phyloP scores from a whole-genome alignment of 2,329 filamentous ascomycete genomes.

The Endoconidiophora polonica region DNA sequence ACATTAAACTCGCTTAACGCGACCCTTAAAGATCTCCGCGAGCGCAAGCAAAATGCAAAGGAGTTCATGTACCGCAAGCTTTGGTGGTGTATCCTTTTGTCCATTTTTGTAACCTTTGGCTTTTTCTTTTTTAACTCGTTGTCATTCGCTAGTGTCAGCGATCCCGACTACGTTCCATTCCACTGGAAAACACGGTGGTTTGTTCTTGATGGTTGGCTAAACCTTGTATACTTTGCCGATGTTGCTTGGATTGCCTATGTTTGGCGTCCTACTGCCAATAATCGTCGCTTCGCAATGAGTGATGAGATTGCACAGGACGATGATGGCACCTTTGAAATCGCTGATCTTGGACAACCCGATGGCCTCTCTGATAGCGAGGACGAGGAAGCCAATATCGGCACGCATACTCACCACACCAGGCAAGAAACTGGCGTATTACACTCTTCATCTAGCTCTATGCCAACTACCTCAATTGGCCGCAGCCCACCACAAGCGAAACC shows the following conservation, averaged over 20 bases:
- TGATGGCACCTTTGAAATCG: slow-evolving; percentile 86
- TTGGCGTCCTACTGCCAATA: slow-evolving; percentile 93
- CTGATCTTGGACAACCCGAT: slow-evolving; percentile 65
- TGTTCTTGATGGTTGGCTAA: slow-evolving; percentile 90
- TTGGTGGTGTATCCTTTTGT: slow-evolving; percentile 91
- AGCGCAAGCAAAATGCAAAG: slow-evolving; percentile 86
- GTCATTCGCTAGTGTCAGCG: slow-evolving; percentile 70
- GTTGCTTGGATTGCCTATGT: slow-evolving; percentile 87
- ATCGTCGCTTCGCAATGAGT: slow-evolving; percentile 94
- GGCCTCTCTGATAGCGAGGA: slow-evolving; percentile 40
- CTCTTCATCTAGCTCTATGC: slow-evolving; percentile 9
- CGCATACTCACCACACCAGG: not conserved
- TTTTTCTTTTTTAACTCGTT: slow-evolving; percentile 99
- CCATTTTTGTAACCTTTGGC: slow-evolving; percentile 86
- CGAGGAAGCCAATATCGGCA: slow-evolving; percentile 26
- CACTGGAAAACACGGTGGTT: slow-evolving; percentile 99
- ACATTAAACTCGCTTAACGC: slow-evolving; percentile 87
- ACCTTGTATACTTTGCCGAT: slow-evolving; percentile 87
- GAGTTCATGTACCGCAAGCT: slow-evolving; percentile 94
- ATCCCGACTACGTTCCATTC: slow-evolving; percentile 81
- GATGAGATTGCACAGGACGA: slow-evolving; percentile 98
- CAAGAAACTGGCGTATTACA: slow-evolving; percentile 8
- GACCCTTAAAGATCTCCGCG: slow-evolving; percentile 89
- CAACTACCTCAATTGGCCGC: not conserved
- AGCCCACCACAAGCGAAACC: slow-evolving; percentile 13